Evolutionary conservation across 169 alveolate species (phyloP), one percentile per base, ranked within the genome.

Genomic region (Eimeria praecox): DNA sequence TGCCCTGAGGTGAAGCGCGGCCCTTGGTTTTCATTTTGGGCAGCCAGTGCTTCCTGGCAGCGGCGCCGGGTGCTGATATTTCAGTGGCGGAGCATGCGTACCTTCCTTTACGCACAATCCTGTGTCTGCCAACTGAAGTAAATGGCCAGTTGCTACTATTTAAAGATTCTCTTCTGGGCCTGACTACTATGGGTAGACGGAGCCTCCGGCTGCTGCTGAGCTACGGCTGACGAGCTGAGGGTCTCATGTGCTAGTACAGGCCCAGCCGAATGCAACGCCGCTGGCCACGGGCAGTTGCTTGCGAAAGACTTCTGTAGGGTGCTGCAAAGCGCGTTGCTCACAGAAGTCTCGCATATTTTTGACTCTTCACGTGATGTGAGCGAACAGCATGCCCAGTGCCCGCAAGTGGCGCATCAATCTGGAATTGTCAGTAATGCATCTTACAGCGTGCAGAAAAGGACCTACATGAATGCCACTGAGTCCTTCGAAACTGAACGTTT

Each of bases 121-220:
- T 14, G 64, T 46, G 66, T 8, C 62, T 42, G 22, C 44, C 27
- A 78, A 46, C 27, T 44, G 88, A 78, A 40, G 62, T 27, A 27
- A 22, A 24, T 44, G 88, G 16, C 27, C 56, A 27, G 38, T 38
- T 16, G 49, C 64, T 42, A 22, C 14, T 44, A 33, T 38, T 30
- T 42, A 75, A 75, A 20, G 56, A 9, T 42, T 38, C 35, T 75
- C 86, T 44, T 38, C 86, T 40, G 38, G 22, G 10, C 8, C 18
- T 38, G 62, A 33, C 86, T 56, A 40, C 38, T 75, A 42, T 18
- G 88, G 88, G 40, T 78, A 4, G 88, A 20, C 40, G 88, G n/a
- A 3, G 42, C 6, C 1, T 24, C 64, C 66, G 24, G 62, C 44
- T 42, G 14, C 22, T 44, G 62, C 66, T 78, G 14, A n/a, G 35